Conservation (phyloP, 345 rosid species). For the Stellera chamaejasme region DNA sequence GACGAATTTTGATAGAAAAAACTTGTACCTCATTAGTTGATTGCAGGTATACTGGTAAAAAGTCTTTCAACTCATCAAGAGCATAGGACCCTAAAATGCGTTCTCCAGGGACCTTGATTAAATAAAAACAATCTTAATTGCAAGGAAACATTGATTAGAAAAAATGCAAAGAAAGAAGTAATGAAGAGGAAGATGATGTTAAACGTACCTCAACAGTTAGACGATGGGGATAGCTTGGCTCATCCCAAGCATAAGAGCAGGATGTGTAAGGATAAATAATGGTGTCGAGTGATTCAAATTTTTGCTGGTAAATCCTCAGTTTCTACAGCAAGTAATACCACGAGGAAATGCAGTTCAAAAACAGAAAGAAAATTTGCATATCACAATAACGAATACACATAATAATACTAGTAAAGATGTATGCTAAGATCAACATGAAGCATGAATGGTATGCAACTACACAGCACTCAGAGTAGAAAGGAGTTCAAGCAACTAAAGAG, state of each 20-base stretch:
- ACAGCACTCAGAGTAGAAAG: too few species aligned
- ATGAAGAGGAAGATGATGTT: neutral
- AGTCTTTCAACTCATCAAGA: constrained; percentile 68
- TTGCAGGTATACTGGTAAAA: constrained; percentile 47
- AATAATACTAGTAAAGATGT: neutral
- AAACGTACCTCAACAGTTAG: constrained; percentile 67
- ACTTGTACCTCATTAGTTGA: constrained; percentile 65
- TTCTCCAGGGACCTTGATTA: constrained; percentile 75
- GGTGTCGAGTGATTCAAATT: constrained; percentile 82
- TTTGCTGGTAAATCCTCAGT: constrained; percentile 79
- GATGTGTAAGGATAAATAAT: constrained; percentile 66
- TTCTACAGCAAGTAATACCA: constrained; percentile 31
- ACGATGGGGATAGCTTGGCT: constrained; percentile 85
- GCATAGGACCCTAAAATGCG: constrained; percentile 71
- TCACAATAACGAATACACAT: neutral
- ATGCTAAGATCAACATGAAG: too few species aligned
- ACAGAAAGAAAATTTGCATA: neutral
- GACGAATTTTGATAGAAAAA: constrained; percentile 2
- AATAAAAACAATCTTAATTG: constrained; percentile 8
- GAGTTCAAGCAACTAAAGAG: too few species aligned
- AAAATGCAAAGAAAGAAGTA: neutral
- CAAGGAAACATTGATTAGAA: too few species aligned
- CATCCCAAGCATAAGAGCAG: constrained; percentile 97
- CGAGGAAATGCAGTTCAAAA: too few species aligned
- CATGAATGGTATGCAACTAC: too few species aligned